Percentiles rank a stretch among this genome's conserved stretches.
Evolutionary conservation across 2,329 filamentous ascomycete genomes (phyloP).

Genomic region (Emmonsiellopsis sp.): DNA sequence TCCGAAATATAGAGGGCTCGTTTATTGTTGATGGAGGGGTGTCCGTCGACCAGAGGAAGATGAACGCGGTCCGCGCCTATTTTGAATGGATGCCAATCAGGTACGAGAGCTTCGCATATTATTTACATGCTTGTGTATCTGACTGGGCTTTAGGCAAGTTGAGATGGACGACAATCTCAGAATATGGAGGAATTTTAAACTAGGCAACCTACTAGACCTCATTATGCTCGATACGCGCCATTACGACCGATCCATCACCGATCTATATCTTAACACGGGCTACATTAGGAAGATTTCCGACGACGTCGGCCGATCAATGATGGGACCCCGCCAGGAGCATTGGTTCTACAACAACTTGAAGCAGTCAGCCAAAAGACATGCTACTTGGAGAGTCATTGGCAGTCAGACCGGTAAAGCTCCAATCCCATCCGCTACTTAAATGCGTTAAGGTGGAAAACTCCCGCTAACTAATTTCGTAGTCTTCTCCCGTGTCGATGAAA

Average conservation of each 20-base stretch:
- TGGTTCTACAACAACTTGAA: constrained; percentile 59
- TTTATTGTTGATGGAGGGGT: constrained; percentile 51
- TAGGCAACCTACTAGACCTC: constrained; percentile 56
- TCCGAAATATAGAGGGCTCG: constrained; percentile 58
- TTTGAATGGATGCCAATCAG: constrained; percentile 57
- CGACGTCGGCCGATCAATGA: constrained; percentile 57
- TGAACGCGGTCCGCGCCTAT: constrained; percentile 61
- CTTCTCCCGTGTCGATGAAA: constrained; percentile 20
- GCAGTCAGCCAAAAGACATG: constrained; percentile 49
- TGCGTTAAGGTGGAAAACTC: neutral
- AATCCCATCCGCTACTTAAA: neutral
- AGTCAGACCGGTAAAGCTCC: constrained; percentile 45
- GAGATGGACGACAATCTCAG: constrained; percentile 60
- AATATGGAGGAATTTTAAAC: constrained; percentile 57
- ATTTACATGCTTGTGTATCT: neutral
- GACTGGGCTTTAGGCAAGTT: constrained; percentile 33
- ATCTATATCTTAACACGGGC: constrained; percentile 47
- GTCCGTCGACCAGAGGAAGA: constrained; percentile 60
- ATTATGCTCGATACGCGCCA: constrained; percentile 60
- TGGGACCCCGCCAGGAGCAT: constrained; percentile 63
- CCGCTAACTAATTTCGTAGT: neutral
- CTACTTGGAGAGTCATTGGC: constrained; percentile 61
- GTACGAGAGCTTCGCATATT: constrained; percentile 12
- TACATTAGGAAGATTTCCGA: constrained; percentile 55
- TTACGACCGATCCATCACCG: constrained; percentile 57